A percentile compares a stretch with the other conserved stretches of the same genome.
Conservation (phyloP, 257 asterid species). For the Solanum pinnatisectum region DNA sequence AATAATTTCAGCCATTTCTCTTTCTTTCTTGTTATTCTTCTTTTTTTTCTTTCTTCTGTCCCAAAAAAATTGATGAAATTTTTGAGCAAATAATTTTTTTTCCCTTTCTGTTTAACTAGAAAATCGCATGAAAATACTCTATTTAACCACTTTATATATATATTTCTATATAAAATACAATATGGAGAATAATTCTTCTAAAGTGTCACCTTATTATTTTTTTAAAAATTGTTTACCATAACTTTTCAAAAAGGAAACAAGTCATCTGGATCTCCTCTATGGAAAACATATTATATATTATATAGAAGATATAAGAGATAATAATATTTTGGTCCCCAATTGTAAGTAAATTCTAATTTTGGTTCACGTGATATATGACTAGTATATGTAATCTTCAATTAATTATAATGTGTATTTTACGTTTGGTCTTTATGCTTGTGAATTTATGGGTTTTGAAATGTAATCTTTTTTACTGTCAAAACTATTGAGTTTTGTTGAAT, state of each 20-base stretch:
- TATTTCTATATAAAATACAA: not conserved
- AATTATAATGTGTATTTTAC: no score
- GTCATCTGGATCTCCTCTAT: not conserved
- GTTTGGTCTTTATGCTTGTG: not conserved
- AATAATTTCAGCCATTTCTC: not conserved
- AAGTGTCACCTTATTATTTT: no score
- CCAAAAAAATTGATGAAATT: not conserved
- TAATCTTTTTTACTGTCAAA: not conserved
- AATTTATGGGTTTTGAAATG: not conserved
- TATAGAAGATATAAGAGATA: not conserved
- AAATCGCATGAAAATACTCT: constrained; percentile 3
- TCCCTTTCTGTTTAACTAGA: constrained; percentile 23
- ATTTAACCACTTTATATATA: constrained; percentile 13
- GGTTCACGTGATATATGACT: not conserved
- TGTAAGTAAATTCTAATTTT: not conserved
- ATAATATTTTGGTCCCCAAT: not conserved
- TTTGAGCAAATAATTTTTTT: constrained; percentile 5
- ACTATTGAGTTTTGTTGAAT: not conserved
- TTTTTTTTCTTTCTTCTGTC: not conserved
- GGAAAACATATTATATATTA: not conserved
- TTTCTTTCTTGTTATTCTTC: constrained; percentile 1
- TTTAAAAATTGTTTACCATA: not conserved
- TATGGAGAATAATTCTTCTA: no score
- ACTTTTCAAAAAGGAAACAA: not conserved
- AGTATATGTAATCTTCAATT: no score